Evolutionary conservation across 2,329 filamentous ascomycete species (phyloP), one percentile per base, ranked within the genome.

Genomic region (Xylaria sp.): DNA sequence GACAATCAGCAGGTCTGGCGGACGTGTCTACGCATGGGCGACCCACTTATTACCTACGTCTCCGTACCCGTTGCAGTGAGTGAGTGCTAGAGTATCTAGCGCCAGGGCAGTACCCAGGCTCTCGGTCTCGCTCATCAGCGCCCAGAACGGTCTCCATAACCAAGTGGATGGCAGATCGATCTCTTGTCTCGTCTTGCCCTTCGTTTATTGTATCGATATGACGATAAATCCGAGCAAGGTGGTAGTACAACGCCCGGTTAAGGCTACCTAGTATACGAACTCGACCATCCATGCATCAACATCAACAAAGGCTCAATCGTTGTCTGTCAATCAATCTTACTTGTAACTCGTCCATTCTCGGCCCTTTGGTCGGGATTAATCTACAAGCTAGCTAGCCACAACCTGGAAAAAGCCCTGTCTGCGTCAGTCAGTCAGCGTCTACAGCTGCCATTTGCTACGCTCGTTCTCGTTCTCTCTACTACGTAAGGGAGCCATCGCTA

Each of bases 391-490:
- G n/a, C n/a, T n/a, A 58, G 40, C 55, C 55, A 42, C 18, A 44
- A 58, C 16, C 37, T 42, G 10, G 37, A 44, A n/a, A n/a, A 23
- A 58, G 55, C 54, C 54, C 54, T 58, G 37, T 58, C 54, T 37
- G 42, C 37, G 13, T n/a, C n/a, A n/a, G n/a, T n/a, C n/a, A n/a
- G n/a, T n/a, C n/a, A n/a, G n/a, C n/a, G n/a, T 44, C 23, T 25
- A 5, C 37, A 12, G 16, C 37, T 44, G 35, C 55, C 40, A 58
- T 58, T 58, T 47, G 55, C 55, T 58, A n/a, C 37, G 18, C 40
- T n/a, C 40, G 16, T n/a, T n/a, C n/a, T n/a, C 13, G 13, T 44
- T 18, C 29, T 16, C n/a, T 58, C 10, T 42, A 5, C n/a, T n/a
- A n/a, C n/a, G n/a, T n/a, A 21, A 21, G 55, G 55, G 5, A 58